Conservation (phyloP, 768 basidiomycete species). For the Steccherinum ochraceum region DNA sequence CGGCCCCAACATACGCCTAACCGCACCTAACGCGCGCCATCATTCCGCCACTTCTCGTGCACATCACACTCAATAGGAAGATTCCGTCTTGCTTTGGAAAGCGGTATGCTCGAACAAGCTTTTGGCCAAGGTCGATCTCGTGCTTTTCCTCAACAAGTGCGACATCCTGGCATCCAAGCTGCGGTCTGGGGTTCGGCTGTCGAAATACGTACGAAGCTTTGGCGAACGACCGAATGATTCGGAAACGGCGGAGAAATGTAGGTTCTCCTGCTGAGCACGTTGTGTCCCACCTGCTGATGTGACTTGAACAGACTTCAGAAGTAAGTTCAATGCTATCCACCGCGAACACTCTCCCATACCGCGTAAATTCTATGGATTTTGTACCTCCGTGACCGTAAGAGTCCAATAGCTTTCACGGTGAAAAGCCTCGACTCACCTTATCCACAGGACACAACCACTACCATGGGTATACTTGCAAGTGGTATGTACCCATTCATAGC, state of each 20-base stretch:
- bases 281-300: background rate
- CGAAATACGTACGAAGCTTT: conserved; percentile 68
- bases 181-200: conserved; percentile 52
- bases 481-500: conserved; percentile 38
- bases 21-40: too few relatives aligned
- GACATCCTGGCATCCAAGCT: conserved; percentile 69
- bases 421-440: too few relatives aligned
- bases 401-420: too few relatives aligned
- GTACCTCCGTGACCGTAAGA: conserved; percentile 68
- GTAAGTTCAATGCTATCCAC: conserved; percentile 72
- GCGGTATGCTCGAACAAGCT: conserved; percentile 66
- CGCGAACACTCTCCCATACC: conserved; percentile 69
- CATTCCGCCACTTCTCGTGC: too few relatives aligned
- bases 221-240: conserved; percentile 63
- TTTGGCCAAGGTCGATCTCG: conserved; percentile 62
- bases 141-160: conserved; percentile 80
- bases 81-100: conserved; percentile 73
- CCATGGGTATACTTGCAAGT: conserved; percentile 70
- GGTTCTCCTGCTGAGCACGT: conserved; percentile 16
- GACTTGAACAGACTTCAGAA: conserved; percentile 44
- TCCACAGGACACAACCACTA: conserved; percentile 58
- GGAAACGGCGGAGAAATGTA: conserved; percentile 63
- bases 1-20: conserved; percentile 1
- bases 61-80: conserved; percentile 39
- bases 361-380: conserved; percentile 73